Conservation (phyloP, 768 basidiomycete species). For the Cyclocybe aegerita region DNA sequence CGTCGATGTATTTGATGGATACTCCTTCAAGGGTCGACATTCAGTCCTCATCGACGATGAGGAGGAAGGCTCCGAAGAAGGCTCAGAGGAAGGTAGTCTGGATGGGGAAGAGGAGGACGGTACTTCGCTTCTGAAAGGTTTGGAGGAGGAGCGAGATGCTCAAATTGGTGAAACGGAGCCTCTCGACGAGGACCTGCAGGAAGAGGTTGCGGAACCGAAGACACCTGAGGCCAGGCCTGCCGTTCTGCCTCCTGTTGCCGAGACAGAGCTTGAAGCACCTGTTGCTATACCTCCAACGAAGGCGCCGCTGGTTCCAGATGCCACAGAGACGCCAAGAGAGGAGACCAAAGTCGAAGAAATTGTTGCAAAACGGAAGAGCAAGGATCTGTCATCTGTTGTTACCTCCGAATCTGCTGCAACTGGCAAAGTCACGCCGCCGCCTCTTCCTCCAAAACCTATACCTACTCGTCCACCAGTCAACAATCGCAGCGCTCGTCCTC, state of each 20-base stretch:
- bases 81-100: slow-evolving; percentile 40
- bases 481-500: slow-evolving; percentile 31
- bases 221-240: slow-evolving; percentile 69
- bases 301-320: slow-evolving; percentile 2
- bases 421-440: slow-evolving; percentile 9
- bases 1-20: slow-evolving; percentile 88
- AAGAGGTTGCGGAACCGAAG: slow-evolving; percentile 59
- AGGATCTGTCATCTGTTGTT: slow-evolving; percentile 3
- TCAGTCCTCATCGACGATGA: slow-evolving; percentile 78
- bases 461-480: slow-evolving; percentile 22
- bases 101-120: slow-evolving; percentile 34
- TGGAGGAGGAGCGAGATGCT: slow-evolving; percentile 15
- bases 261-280: neutral
- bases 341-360: slow-evolving; percentile 11
- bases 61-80: slow-evolving; percentile 53
- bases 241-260: slow-evolving; percentile 22
- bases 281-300: neutral
- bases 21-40: slow-evolving; percentile 87
- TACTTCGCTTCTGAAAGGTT: slow-evolving; percentile 17
- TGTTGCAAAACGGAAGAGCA: slow-evolving; percentile 8
- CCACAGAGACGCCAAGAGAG: slow-evolving; percentile 10
- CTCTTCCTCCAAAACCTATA: slow-evolving; percentile 20
- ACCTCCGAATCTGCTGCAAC: slow-evolving; percentile 5
- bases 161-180: slow-evolving; percentile 14
- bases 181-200: slow-evolving; percentile 24